These are phyloP conservation scores for Kurtzmaniella fragi DNA, from an alignment of 805 yeast species.

Conservation along the genomic window DNA sequence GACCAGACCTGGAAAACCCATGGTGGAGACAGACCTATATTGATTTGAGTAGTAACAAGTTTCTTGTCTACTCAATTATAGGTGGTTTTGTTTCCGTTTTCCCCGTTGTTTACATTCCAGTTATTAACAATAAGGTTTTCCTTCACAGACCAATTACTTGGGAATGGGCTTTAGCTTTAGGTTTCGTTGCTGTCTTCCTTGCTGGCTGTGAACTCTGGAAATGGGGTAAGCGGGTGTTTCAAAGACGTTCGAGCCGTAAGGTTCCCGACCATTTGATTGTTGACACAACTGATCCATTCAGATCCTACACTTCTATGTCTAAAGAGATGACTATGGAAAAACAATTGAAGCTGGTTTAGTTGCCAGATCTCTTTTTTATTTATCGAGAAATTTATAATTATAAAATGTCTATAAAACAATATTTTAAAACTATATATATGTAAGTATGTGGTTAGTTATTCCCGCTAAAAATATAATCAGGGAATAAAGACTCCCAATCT, in stretches of 20 bases:
- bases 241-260: constrained; percentile 10
- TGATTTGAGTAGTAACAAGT: constrained; percentile 32
- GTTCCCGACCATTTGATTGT: too few species aligned
- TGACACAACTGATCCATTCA: too few species aligned
- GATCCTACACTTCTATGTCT: too few species aligned
- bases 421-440: background rate
- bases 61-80: constrained; percentile 33
- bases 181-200: constrained; percentile 23
- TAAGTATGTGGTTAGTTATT: constrained; percentile 5
- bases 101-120: constrained; percentile 39
- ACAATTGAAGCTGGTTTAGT: too few species aligned
- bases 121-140: constrained; percentile 34
- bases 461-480: constrained; percentile 36
- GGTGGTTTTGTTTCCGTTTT: constrained; percentile 33
- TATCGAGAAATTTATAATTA: background rate
- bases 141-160: constrained; percentile 33
- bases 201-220: constrained; percentile 33
- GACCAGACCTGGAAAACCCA: constrained; percentile 29
- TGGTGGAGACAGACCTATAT: constrained; percentile 33
- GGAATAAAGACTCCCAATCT: constrained; percentile 48
- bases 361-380: too few species aligned
- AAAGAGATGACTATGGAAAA: too few species aligned
- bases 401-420: background rate
- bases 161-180: constrained; percentile 37
- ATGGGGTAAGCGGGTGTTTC: constrained; percentile 34